Evolutionary conservation across 352 stramenopile species (phyloP), one percentile per base, ranked within the genome.

Genomic region (Stramenopiles sp.): DNA sequence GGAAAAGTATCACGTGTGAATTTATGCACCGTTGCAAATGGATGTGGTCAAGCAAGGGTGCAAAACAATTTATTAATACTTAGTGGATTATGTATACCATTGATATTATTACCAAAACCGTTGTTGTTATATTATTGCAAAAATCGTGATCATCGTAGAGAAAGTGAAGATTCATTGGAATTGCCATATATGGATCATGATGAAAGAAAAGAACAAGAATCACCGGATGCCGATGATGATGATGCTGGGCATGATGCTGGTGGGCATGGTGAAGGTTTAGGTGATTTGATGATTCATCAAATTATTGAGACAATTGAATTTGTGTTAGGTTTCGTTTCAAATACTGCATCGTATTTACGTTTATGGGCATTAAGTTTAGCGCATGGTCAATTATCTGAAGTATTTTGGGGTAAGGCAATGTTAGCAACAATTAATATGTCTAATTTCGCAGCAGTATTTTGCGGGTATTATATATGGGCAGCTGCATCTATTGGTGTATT

Each of bases 241-340:
- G 81, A 88, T 63, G 86, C 85, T 13, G 83, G 85, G 74, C 81
- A 80, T 20, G 84, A 83, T 31, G 79, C 30, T 31, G 38, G 80
- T 63, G 82, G 83, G n/a, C 82, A 84, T 30, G 85, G 88, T 30
- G 85, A 82, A 7, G 87, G 94, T 43, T 97, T 98, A 83, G 93
- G 92, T 38, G 95, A 99, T 85, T 91, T 98, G 73, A 85, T 98
- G 32, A 98, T 99, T 81, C 96, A 99, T 87, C 95, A 98, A 83
- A 94, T 87, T 32, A 99, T 99, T 85, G 94, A 99, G 87, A 99
- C 96, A 31, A 99, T 99, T 82, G 96, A 99, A 86, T 99, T 98
- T 81, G 95, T 98, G 81, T 90, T 99, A 78, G 94, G 95, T 38
- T 98, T 98, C 92, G 92, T 99, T 31, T 98, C 94, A 78, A 98